Conservation (phyloP, 2,329 filamentous ascomycete species). For the Aspergillus novofumigatus region DNA sequence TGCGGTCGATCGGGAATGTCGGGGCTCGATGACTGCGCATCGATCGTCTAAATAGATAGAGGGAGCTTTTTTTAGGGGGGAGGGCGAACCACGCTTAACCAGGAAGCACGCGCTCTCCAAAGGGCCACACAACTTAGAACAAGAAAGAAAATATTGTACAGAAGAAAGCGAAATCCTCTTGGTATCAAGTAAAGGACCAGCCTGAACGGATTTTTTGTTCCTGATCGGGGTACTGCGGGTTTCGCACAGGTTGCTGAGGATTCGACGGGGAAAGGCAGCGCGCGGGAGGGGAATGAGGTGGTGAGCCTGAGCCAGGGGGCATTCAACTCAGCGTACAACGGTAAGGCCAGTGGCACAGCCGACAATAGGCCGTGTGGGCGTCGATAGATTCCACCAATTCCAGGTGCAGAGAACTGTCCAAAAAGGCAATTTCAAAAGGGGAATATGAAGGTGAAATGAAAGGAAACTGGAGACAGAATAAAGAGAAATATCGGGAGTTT, state of each 20-base stretch:
- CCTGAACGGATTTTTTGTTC: slow-evolving; percentile 3
- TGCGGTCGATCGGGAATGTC: slow-evolving; percentile 11
- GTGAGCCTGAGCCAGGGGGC: slow-evolving; percentile 2
- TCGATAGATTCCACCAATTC: not conserved
- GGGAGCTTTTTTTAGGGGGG: slow-evolving; percentile 18
- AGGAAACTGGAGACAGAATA: not conserved
- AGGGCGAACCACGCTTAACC: slow-evolving; percentile 19
- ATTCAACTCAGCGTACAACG: not conserved
- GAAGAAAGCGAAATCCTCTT: slow-evolving; percentile 5
- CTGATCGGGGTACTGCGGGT: not conserved
- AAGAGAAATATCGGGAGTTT: not conserved
- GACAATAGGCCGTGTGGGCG: not conserved
- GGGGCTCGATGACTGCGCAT: slow-evolving; percentile 13
- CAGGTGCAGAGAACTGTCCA: not conserved
- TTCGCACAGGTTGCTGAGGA: not conserved
- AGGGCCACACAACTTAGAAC: slow-evolving; percentile 14
- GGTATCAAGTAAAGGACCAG: slow-evolving; percentile 18
- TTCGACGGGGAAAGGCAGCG: not conserved
- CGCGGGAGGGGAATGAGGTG: slow-evolving; percentile 9
- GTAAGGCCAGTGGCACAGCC: not conserved
- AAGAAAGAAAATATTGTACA: not conserved
- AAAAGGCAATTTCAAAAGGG: not conserved
- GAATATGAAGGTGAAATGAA: slow-evolving; percentile 1
- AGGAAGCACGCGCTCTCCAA: slow-evolving; percentile 19
- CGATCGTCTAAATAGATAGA: slow-evolving; percentile 13